Percentiles rank a stretch among this genome's conserved stretches.
Evolutionary conservation across 305 asterid species (phyloP).

Genomic region (Fraxinus paxiana): DNA sequence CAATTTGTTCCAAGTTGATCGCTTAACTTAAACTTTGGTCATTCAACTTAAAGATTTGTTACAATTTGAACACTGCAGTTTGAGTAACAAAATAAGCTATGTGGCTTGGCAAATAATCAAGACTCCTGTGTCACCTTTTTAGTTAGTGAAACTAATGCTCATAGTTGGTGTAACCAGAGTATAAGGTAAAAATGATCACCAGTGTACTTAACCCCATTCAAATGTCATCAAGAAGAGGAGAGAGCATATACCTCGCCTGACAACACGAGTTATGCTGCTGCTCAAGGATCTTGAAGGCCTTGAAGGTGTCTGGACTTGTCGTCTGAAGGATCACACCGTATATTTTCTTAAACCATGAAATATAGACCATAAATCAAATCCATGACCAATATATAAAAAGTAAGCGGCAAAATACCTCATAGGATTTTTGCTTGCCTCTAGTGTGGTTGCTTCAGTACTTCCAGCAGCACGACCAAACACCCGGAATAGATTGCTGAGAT

Average conservation of each 20-base stretch:
- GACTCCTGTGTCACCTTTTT: background rate
- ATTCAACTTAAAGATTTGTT: background rate
- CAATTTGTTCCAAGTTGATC: background rate
- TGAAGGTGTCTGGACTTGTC: slow-evolving; percentile 80
- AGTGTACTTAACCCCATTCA: background rate
- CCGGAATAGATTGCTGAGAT: slow-evolving; percentile 84
- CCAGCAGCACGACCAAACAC: slow-evolving; percentile 83
- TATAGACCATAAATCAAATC: slow-evolving; percentile 2
- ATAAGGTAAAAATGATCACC: background rate
- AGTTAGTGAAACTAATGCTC: background rate
- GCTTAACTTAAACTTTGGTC: background rate
- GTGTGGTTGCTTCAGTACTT: slow-evolving; percentile 75
- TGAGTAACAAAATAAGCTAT: background rate
- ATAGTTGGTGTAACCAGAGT: background rate
- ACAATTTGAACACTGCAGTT: background rate
- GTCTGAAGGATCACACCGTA: slow-evolving; percentile 38
- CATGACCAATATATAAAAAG: slow-evolving; percentile 2
- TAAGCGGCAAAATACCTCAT: slow-evolving; percentile 57
- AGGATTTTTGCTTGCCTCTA: slow-evolving; percentile 96
- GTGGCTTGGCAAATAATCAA: background rate
- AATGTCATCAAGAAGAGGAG: background rate
- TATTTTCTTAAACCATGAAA: slow-evolving; percentile 19
- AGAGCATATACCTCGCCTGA: slow-evolving; percentile 60
- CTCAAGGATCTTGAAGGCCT: slow-evolving; percentile 82
- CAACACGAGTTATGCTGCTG: slow-evolving; percentile 84